Base-by-base conservation (phyloP, 345 rosid species). In the Rhodamnia argentea region DNA sequence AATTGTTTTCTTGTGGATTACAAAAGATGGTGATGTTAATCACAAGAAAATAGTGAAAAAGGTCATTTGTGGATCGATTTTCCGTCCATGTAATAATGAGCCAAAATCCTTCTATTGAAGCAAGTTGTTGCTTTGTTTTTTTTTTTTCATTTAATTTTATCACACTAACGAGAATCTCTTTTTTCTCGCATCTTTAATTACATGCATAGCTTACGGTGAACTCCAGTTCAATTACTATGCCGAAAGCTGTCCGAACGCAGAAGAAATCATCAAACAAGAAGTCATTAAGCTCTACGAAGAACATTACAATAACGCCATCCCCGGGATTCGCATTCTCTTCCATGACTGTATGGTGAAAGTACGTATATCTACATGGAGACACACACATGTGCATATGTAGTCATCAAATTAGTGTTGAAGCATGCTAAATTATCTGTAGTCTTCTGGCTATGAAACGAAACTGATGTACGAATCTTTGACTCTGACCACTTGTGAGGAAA, bases 271-370 rank as follows among this genome's bases (percentile, higher is more conserved):
- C 89, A 94, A 92, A 86, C 90, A 92, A 84, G 90, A 95, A 87
- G 98, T 97, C 78, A 86, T 70, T 76, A 89, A 85, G 4, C 94
- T 97, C 44, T 95, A 96, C 87, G 52, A 92, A 24, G 89, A 92
- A 70, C 98, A 96, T 82, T 96, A 97, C 84, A 97, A 97, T 87
- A 96, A 98, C 0, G 98, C 98, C 24, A 94, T 97, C 44, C 94
- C 98, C 9, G 96, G 97, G 99, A 91, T 96, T 85, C 92, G 98
- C 76, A 97, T 95, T 90, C 96, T 97, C 90, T 97, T 97, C 90
- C 98, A 96, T 81, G 98, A 97, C 86, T 95, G 98, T 88, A 86
- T 88, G 16, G 96, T 94, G 27, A 86, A 93, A 91, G 98, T 95
- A 88, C 50, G 64, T 57, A 60, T 37, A 37, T 37, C 40, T 37